Conservation (phyloP, 495 filamentous ascomycete genomes). For the Geopyxis carbonaria region DNA sequence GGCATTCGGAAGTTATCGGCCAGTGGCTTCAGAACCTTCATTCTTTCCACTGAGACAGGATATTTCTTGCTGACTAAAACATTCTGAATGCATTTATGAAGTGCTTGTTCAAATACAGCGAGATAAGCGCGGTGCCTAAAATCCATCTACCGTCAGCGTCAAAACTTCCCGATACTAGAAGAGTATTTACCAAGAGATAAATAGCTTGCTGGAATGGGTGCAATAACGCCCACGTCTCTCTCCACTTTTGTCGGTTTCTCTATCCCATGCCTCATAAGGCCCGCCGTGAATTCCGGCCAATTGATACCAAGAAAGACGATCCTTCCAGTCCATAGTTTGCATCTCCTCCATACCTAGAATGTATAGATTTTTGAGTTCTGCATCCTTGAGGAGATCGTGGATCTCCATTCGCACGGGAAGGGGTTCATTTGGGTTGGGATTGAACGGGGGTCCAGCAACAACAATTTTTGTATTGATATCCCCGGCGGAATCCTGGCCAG, state of each 20-base stretch:
- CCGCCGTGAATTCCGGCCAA: conserved; percentile 26
- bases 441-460: too few species aligned
- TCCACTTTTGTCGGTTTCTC: conserved; percentile 1
- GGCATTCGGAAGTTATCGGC: too few species aligned
- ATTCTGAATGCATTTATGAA: too few species aligned
- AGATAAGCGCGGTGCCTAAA: conserved; percentile 51
- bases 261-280: conserved; percentile 24
- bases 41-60: too few species aligned
- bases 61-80: too few species aligned
- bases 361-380: conserved; percentile 24
- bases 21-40: too few species aligned
- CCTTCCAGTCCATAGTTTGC: conserved; percentile 19
- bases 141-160: background rate
- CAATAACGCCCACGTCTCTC: conserved; percentile 37
- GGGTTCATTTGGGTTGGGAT: too few species aligned
- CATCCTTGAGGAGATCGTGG: conserved; percentile 6
- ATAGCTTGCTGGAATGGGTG: conserved; percentile 31
- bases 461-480: too few species aligned
- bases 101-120: conserved; percentile 39
- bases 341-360: conserved; percentile 23
- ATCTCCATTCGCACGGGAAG: conserved; percentile 17
- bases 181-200: background rate
- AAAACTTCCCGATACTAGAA: background rate
- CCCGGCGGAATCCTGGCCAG: too few species aligned
- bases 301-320: conserved; percentile 19